Conservation (phyloP, 2,329 filamentous ascomycete genomes). For the Arthrocladium fulminans region DNA sequence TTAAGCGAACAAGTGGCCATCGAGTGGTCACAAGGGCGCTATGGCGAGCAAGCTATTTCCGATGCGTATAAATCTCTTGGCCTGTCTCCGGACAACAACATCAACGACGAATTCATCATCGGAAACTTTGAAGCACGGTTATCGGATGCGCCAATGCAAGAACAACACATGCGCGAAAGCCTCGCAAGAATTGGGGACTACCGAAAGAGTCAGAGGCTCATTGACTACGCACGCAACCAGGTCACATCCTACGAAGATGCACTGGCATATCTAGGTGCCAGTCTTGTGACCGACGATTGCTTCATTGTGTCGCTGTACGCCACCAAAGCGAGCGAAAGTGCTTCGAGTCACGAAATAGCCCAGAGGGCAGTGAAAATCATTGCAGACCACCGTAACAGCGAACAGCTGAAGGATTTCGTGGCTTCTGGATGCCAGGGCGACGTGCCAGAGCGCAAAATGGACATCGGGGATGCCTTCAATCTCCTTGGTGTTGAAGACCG, state of each 20-base stretch:
- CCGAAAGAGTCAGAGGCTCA: slow-evolving; percentile 49
- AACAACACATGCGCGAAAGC: slow-evolving; percentile 47
- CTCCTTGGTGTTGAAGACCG: slow-evolving; percentile 46
- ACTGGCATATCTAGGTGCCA: slow-evolving; percentile 51
- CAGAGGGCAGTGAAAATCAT: slow-evolving; percentile 51
- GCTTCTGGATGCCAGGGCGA: slow-evolving; percentile 46
- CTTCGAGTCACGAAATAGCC: slow-evolving; percentile 41
- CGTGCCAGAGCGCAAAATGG: slow-evolving; percentile 44
- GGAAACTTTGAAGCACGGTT: slow-evolving; percentile 53
- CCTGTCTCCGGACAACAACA: slow-evolving; percentile 39
- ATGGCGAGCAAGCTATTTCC: slow-evolving; percentile 48
- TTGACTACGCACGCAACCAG: slow-evolving; percentile 44
- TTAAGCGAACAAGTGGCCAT: slow-evolving; percentile 51
- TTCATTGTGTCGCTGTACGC: slow-evolving; percentile 50
- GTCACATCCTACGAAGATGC: slow-evolving; percentile 57
- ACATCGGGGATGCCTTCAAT: slow-evolving; percentile 45
- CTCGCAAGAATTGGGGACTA: slow-evolving; percentile 53
- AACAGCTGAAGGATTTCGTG: slow-evolving; percentile 44
- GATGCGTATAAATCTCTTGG: slow-evolving; percentile 52
- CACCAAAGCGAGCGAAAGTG: slow-evolving; percentile 47
- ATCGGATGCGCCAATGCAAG: slow-evolving; percentile 45
- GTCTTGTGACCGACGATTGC: slow-evolving; percentile 44
- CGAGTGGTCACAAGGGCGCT: slow-evolving; percentile 50
- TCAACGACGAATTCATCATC: slow-evolving; percentile 49
- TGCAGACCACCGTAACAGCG: slow-evolving; percentile 49